Base-by-base conservation (phyloP, 176 grass and related monocot genomes). In the Chloris gayana region DNA sequence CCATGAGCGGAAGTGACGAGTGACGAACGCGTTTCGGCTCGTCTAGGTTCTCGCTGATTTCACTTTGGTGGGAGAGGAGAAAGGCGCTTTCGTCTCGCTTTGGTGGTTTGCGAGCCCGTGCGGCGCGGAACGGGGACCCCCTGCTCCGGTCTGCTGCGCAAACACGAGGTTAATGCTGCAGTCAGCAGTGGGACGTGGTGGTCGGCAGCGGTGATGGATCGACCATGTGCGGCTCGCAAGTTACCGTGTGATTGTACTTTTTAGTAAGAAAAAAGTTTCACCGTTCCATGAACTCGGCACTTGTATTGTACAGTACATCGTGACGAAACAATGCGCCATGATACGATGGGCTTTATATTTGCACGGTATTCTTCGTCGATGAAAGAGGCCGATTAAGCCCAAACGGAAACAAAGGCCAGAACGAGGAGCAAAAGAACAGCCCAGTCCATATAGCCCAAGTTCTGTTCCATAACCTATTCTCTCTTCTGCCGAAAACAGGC, bases 1-100 rank as follows among this genome's bases (percentile, higher is more conserved):
- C 69, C 86, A 94, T 91, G 83, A 79, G 1, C 33, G 60, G 9
- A 21, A 57, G 54, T 53, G 49, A 15, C 21, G 53, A n/a, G 18
- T 57, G 53, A 1, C 24, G 57, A 59, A 10, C 26, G 57, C 24
- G 24, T 5, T 11, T 2, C n/a, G 22, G 56, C 2, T n/a, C 56
- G 56, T 59, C 56, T 25, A 9, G 7, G 56, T 59, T 61, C 58
- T 26, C 58, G 58, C 25, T 61, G 58, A 61, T 5, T 26, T 61
- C 50, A 21, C 50, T 57, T 57, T 24, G 54, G 22, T 57, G 24
- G 58, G 58, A 27, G 58, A 14, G 25, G 58, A 61, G 58, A 61
- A 61, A 61, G 58, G 58, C 58, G 25, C 58, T 45, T 45, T 45
- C 42, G 42, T 45, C 42, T 13, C 42, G 42, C 42, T 61, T 61